Evolutionary conservation across 352 stramenopile species (phyloP), one percentile per base, ranked within the genome.

Genomic region (Phytophthora pseudosyringae): DNA sequence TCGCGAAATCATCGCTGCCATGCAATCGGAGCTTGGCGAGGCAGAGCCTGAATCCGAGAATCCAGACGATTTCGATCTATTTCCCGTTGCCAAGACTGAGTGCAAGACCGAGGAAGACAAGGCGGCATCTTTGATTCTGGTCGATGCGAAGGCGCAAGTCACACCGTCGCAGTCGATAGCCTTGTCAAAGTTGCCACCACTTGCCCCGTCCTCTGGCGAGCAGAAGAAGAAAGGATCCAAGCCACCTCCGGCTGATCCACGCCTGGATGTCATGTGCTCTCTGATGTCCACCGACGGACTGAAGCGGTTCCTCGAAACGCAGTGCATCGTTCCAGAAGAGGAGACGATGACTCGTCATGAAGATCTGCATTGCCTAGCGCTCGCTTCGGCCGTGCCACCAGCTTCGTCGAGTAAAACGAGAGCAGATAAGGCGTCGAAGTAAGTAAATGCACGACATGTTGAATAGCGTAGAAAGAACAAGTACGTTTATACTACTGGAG

Each of bases 191-290:
- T 18, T 66, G 35, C 55, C 61, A 26, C 61, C 67, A 12, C 33
- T 66, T 25, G 53, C 33, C 5, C 55, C 41, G 3, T 52, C 45
- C 18, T 68, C 56, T 29, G n/a, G 15, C 21, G 43, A 44, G 5
- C 49, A 61, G 25, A 76, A 59, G 35, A 66, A 65, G 25, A 69
- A 59, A 18, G 18, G 36, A 15, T 61, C 49, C 1, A 73, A 70
- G 18, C 39, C 46, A 33, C 26, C 47, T 4, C 57, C 59, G 36
- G 64, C 69, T 45, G 68, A 76, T 59, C 59, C 74, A 35, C 75
- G 85, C 25, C 63, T 95, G 36, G 83, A 95, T 70, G 87, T 89
- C 21, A 66, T 95, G 50, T 94, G 87, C 63, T 95, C 87, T 11
- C 59, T 95, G 4, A 62, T 95, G 58, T 95, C 87, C 3, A 77